Base-by-base conservation (phyloP, 352 stramenopile species). In the Globisporangium megalacanthum region DNA sequence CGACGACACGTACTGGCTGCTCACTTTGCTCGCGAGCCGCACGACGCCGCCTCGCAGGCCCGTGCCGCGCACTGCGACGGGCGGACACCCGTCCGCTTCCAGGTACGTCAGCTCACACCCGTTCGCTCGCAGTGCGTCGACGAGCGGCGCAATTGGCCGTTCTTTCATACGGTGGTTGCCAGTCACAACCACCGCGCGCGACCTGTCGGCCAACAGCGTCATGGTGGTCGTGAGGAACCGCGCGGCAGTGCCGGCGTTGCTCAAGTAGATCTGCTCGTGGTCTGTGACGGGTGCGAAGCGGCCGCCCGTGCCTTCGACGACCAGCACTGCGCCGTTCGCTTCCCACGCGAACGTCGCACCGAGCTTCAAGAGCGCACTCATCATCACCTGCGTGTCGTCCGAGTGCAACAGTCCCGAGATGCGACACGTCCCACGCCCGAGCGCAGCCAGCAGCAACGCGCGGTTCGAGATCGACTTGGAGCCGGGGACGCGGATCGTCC, bases 391-490 rank as follows among this genome's bases (percentile, higher is more conserved):
- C 51, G 98, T 99, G 68, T 99, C 97, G 61, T 99, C 96, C 41
- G 85, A 98, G 66, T 98, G 95, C 52, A 99, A 70, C 15, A 99
- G 73, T 22, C 98, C 98, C 11, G 73, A 79, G 52, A 93, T 87
- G 36, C 83, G 80, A 59, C 83, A 93, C 44, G 66, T 31, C 19
- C 92, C 94, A 14, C 90, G 72, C 33, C 85, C 94, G 13, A 99
- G 77, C 17, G 95, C 95, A 0, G 96, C 93, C 60, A 99, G 83
- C 22, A 99, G 78, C 42, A 99, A 72, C 57, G 97, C 97, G 19
- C 96, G 90, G 75, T 99, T 99, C 50, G 92, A 98, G 47, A 99
- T 89, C n/a, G 92, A 98, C 73, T 99, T 99, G 54, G 92, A 98
- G 51, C 96, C 95, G 6, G 97, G 96, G 39, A 99, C 83, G 20